A percentile compares a stretch with the other conserved stretches of the same genome.
Evolutionary conservation across 2,329 filamentous ascomycete genomes (phyloP).

Genomic region (Coniella lustricola): DNA sequence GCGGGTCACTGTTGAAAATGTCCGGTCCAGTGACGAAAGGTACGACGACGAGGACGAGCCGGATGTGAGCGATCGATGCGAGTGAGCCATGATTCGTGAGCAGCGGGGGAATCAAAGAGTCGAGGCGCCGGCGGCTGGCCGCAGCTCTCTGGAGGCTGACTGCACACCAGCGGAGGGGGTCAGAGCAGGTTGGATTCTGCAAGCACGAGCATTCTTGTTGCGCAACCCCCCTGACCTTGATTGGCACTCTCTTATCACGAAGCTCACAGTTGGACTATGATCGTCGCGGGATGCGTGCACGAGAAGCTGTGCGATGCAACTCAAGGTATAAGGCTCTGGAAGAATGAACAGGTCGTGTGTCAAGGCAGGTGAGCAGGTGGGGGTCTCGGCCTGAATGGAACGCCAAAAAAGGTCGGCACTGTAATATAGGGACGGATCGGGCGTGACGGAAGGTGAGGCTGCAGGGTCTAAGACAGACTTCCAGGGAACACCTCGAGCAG

Average conservation of each 20-base stretch:
- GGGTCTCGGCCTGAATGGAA: too few relatives aligned
- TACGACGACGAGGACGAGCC: slow-evolving; percentile 42
- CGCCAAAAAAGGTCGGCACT: too few relatives aligned
- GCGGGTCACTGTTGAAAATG: slow-evolving; percentile 33
- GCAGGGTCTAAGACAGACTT: not conserved
- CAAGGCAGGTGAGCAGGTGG: too few relatives aligned
- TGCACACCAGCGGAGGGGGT: not conserved
- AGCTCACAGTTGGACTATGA: too few relatives aligned
- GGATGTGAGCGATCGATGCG: slow-evolving; percentile 22
- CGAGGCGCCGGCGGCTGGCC: slow-evolving; percentile 22
- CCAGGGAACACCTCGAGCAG: too few relatives aligned
- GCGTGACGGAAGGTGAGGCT: not conserved
- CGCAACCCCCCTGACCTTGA: slow-evolving; percentile 1
- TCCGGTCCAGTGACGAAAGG: slow-evolving; percentile 35
- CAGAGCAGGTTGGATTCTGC: slow-evolving; percentile 1
- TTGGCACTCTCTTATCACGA: not conserved
- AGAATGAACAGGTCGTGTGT: too few relatives aligned
- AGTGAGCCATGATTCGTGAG: slow-evolving; percentile 29
- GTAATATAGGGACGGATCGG: too few relatives aligned
- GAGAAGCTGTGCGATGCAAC: too few relatives aligned
- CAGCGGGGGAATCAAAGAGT: slow-evolving; percentile 20
- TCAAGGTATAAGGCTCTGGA: too few relatives aligned
- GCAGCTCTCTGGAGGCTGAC: slow-evolving; percentile 2
- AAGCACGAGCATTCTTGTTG: slow-evolving; percentile 8
- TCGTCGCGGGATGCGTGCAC: too few relatives aligned